These are phyloP conservation scores for Ceratobasidium sp. DNA, from an alignment of 1,284 basidiomycete genomes.

Conservation along the genomic window DNA sequence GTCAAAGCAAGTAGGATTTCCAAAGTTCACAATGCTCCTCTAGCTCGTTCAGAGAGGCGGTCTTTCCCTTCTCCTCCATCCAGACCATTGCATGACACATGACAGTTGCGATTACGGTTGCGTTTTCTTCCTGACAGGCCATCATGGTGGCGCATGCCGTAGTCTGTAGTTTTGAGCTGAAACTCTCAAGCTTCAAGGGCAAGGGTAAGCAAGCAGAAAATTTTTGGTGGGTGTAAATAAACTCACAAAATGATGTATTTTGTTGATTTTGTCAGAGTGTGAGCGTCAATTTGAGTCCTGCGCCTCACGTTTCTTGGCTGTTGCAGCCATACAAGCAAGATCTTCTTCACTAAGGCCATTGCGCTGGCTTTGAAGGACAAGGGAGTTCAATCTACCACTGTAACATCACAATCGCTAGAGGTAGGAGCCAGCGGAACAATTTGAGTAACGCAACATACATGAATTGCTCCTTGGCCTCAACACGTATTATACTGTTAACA, in stretches of 20 bases:
- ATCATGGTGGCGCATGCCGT: constrained; percentile 91
- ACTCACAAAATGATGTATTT: constrained; percentile 75
- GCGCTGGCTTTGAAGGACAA: constrained; percentile 89
- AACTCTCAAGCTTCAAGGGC: constrained; percentile 66
- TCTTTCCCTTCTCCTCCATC: constrained; percentile 85
- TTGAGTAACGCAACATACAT: not conserved
- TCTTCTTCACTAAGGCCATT: constrained; percentile 88
- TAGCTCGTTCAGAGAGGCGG: constrained; percentile 85
- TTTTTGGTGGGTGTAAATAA: not conserved
- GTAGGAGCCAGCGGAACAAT: not conserved
- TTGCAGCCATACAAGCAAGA: constrained; percentile 90
- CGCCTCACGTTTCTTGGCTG: constrained; percentile 90
- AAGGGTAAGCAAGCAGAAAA: not conserved
- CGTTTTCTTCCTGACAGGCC: constrained; percentile 91
- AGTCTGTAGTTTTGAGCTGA: constrained; percentile 90
- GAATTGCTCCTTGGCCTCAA: constrained; percentile 62
- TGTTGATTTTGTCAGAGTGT: constrained; percentile 88
- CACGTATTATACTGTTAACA: constrained; percentile 64
- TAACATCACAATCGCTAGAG: not conserved
- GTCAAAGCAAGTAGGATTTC: not conserved
- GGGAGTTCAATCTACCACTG: constrained; percentile 89
- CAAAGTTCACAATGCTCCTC: constrained; percentile 77
- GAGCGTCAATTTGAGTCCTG: constrained; percentile 90
- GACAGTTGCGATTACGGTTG: constrained; percentile 70
- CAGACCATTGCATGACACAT: constrained; percentile 93